Evolutionary conservation across 2,329 filamentous ascomycete genomes (phyloP), one percentile per base, ranked within the genome.

Genomic region (Apiospora arundinis): DNA sequence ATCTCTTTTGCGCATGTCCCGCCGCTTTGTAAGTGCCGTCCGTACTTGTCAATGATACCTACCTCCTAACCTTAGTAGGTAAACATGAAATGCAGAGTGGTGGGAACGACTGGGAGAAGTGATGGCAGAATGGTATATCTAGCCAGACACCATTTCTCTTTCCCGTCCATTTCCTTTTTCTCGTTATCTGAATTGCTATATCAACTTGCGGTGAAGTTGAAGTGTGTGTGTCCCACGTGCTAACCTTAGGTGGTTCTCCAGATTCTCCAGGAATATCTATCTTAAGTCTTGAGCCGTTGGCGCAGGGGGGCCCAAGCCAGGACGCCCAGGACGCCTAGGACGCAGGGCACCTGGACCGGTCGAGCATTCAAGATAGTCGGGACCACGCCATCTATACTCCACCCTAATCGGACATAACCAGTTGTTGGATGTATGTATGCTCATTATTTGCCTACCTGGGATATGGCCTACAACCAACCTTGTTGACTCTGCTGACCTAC

Each of bases 201-300:
- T 14, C 28, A 40, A 63, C 56, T 63, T 63, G 32, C 56, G 56
- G 56, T 63, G 56, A 63, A 63, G 56, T 32, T 6, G 32, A 32
- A 32, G 32, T 32, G 32, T 32, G 32, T 63, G 32, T 37, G 52
- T 63, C 32, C 32, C 56, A 63, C 56, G 32, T 63, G 56, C 56
- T n/a, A n/a, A n/a, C n/a, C n/a, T n/a, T n/a, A 40, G 32, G 56
- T 28, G 16, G 32, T n/a, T 63, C 56, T 63, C 56, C 56, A 40
- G 56, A n/a, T 40, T 63, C 56, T 40, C 56, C 56, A 40, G 56
- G 56, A n/a, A 8, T 63, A 63, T 37, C 23, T 16, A 28, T 56
- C 56, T 63, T 63, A 63, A n/a, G n/a, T 37, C 28, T 63, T 63
- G n/a, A 63, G 56, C 56, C 32, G 32, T 63, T 40, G 56, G 32